A percentile compares a stretch with the other conserved stretches of the same genome.
phyloP scores from a whole-genome alignment of 2,329 filamentous ascomycete genomes.

The Aspergillus luchuensis region DNA sequence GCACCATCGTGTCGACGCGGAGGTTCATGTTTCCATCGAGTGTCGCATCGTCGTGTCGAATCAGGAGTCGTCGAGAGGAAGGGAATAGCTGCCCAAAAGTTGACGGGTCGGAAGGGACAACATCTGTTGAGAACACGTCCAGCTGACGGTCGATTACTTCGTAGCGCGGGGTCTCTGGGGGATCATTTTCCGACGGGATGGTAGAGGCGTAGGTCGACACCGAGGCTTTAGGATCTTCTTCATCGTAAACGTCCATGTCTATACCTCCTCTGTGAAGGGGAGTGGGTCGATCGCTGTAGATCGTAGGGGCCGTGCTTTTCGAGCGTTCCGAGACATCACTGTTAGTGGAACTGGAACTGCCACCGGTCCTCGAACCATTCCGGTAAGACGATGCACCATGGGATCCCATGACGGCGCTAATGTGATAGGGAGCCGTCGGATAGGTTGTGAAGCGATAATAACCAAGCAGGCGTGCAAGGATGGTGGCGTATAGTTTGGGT shows the following conservation, averaged over 20 bases:
- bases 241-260: constrained; percentile 21
- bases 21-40: constrained; percentile 96
- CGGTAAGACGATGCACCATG: constrained; percentile 29
- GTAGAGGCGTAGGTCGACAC: constrained; percentile 80
- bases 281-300: constrained; percentile 37
- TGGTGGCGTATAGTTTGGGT: constrained; percentile 4
- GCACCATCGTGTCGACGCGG: constrained; percentile 76
- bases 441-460: constrained; percentile 4
- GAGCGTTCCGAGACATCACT: constrained; percentile 42
- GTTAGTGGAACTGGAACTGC: constrained; percentile 42
- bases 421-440: constrained; percentile 1
- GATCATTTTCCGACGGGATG: constrained; percentile 62
- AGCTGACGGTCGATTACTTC: constrained; percentile 53
- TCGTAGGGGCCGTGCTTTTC: constrained; percentile 44
- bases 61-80: constrained; percentile 74
- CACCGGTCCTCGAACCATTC: constrained; percentile 26
- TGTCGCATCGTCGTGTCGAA: constrained; percentile 88
- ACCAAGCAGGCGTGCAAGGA: constrained; percentile 1
- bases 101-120: constrained; percentile 74
- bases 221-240: constrained; percentile 56
- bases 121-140: constrained; percentile 64
- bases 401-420: constrained; percentile 31
- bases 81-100: constrained; percentile 87
- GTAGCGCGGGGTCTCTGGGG: constrained; percentile 53
- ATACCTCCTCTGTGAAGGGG: constrained; percentile 26